Base-by-base conservation (phyloP, 1,284 basidiomycete genomes). In the Trichosporon sp. region DNA sequence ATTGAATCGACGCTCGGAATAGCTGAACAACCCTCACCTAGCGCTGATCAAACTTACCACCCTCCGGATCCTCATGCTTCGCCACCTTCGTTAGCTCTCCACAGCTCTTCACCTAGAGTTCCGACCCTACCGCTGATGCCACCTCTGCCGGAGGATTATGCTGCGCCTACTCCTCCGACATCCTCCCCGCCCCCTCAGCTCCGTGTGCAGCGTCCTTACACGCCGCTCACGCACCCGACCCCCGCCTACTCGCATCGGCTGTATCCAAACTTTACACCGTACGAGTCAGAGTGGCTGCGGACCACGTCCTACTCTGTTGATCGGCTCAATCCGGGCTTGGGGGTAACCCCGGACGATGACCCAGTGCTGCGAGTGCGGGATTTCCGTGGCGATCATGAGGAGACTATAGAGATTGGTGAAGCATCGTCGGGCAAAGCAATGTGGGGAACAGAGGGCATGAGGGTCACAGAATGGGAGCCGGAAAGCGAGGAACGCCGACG, bases 251-350 rank as follows among this genome's bases (percentile, higher is more conserved):
- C 75, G 7, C 76, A 80, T 62, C 42, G 35, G 2, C 58, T 75
- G 12, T 83, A 82, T 68, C 81, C 81, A 0, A 83, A 83, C 70
- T 77, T 76, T 67, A 81, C 81, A 2, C 70, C 74, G 23, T 65
- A 35, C 35, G 29, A 65, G n/a, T 64, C 63, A 4, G 65, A 44
- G 23, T 65, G 60, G 34, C 25, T 23, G 44, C 42, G 32, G 23
- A 35, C 67, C 13, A 67, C 51, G n/a, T 32, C 65, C 25, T 38
- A 66, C 47, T 21, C 60, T 2, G 29, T 60, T 6, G 35, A 42
- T 23, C 62, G 35, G 1, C 21, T 42, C 21, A 66, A 51, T 8
- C 44, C 67, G 3, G 64, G 58, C 8, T 6, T 64, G 15, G 56
- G 56, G 1, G 56, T 60, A 15, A 32, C 56, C 6, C 56, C 56